Percentiles rank a stretch among this genome's conserved stretches.
These are phyloP conservation scores for Capillidium rhysosporum DNA, from an alignment of 371 early-diverging fungal species.

Conservation along the genomic window DNA sequence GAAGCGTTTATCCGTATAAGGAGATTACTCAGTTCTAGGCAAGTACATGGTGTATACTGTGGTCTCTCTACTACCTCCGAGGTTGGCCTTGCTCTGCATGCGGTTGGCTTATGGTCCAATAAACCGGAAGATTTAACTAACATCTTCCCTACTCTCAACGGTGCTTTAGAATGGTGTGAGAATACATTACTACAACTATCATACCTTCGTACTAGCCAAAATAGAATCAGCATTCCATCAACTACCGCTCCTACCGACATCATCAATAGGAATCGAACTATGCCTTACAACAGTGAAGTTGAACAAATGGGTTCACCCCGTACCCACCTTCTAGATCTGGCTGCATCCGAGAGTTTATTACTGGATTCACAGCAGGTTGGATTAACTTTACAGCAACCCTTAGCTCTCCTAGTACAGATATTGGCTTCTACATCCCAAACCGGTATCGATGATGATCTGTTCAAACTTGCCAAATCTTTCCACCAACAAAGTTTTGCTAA, in stretches of 20 bases:
- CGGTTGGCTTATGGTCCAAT: constrained; percentile 51
- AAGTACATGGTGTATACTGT: constrained; percentile 65
- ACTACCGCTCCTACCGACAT: not conserved
- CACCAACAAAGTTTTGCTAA: constrained; percentile 21
- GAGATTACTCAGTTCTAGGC: constrained; percentile 38
- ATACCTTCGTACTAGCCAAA: constrained; percentile 20
- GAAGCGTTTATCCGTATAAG: constrained; percentile 80
- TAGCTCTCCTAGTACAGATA: constrained; percentile 1
- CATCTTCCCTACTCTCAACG: constrained; percentile 55
- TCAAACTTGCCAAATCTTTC: constrained; percentile 23
- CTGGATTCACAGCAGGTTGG: not conserved
- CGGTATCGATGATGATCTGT: not conserved
- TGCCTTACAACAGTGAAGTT: no score
- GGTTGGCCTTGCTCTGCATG: constrained; percentile 46
- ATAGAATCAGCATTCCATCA: not conserved
- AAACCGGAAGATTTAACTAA: constrained; percentile 24
- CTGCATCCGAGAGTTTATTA: not conserved
- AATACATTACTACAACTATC: constrained; percentile 57
- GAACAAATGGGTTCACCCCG: not conserved
- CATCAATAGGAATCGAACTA: not conserved
- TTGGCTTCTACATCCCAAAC: not conserved
- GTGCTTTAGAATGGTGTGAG: constrained; percentile 91
- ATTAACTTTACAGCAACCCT: not conserved
- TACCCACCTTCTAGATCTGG: not conserved
- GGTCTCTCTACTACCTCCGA: constrained; percentile 41